Percentiles rank a stretch among this genome's conserved stretches.
These are phyloP conservation scores for Fraxinus nigra DNA, from an alignment of 305 asterid species.

Conservation along the genomic window DNA sequence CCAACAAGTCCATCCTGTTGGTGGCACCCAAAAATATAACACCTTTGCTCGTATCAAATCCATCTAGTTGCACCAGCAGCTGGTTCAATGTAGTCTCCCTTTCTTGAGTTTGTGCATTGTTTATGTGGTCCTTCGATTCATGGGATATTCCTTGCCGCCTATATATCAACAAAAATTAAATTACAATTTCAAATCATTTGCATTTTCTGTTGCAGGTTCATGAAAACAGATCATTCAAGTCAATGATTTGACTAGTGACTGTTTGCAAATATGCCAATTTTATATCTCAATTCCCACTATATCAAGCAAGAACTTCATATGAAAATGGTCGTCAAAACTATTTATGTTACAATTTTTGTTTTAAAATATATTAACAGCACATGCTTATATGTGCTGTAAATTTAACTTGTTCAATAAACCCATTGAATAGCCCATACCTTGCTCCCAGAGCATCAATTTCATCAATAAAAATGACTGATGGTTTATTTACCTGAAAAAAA, in stretches of 20 bases:
- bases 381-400: background rate
- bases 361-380: background rate
- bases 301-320: background rate
- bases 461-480: slow-evolving; percentile 93
- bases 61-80: slow-evolving; percentile 90
- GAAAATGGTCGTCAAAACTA: background rate
- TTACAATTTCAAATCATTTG: slow-evolving; percentile 1
- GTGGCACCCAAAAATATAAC: slow-evolving; percentile 96
- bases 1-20: slow-evolving; percentile 88
- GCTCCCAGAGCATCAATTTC: slow-evolving; percentile 98
- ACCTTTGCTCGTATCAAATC: slow-evolving; percentile 98
- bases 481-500: slow-evolving; percentile 74
- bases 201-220: background rate
- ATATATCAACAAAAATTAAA: slow-evolving; percentile 28
- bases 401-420: slow-evolving; percentile 11
- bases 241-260: background rate
- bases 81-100: slow-evolving; percentile 95
- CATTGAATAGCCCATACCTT: slow-evolving; percentile 50
- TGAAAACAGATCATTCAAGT: background rate
- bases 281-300: background rate
- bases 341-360: background rate
- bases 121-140: slow-evolving; percentile 46
- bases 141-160: slow-evolving; percentile 85
- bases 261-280: background rate
- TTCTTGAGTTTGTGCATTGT: slow-evolving; percentile 87